A percentile compares a stretch with the other conserved stretches of the same genome.
These are phyloP conservation scores for Cercospora berteroae DNA, from an alignment of 2,329 filamentous ascomycete species.

Conservation along the genomic window DNA sequence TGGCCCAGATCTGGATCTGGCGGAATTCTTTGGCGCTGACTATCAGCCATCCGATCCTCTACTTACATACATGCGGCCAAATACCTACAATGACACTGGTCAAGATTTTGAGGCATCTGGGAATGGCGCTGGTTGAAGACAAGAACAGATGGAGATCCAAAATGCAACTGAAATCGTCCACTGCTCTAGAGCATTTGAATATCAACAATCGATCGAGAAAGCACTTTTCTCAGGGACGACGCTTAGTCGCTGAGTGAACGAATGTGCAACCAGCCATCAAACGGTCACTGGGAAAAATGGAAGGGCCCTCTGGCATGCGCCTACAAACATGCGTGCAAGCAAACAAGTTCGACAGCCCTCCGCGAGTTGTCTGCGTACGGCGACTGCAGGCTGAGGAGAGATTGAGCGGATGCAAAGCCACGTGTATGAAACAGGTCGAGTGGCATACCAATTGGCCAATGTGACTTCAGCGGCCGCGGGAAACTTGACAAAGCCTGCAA, in stretches of 20 bases:
- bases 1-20: constrained; percentile 60
- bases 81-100: constrained; percentile 5
- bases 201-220: neutral
- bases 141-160: neutral
- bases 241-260: neutral
- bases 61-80: constrained; percentile 39
- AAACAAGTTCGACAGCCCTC: neutral
- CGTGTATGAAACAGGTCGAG: neutral
- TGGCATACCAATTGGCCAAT: neutral
- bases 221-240: neutral
- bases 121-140: constrained; percentile 18
- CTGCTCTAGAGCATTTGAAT: neutral
- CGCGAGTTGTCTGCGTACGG: neutral
- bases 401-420: neutral
- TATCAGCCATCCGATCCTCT: constrained; percentile 45
- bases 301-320: neutral
- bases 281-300: neutral
- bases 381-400: neutral
- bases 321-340: neutral
- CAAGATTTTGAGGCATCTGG: neutral
- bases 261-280: neutral
- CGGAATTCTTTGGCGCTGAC: constrained; percentile 49
- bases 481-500: neutral
- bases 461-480: neutral
- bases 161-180: neutral